Conservation (phyloP, 108 stramenopile genomes). For the Halocafeteria seosinensis region DNA sequence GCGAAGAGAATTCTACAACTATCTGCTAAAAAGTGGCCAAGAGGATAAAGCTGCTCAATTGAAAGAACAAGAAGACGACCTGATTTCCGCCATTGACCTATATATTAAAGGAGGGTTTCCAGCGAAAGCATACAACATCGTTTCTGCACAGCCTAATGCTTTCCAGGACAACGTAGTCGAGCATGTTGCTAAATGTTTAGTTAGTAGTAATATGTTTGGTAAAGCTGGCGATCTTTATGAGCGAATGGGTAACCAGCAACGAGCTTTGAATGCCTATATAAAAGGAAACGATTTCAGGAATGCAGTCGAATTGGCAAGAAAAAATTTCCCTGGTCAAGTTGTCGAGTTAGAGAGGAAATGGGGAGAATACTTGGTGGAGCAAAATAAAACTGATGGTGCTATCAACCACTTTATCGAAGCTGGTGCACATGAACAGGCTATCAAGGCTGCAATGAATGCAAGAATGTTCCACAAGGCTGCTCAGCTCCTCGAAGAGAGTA, state of each 20-base stretch:
- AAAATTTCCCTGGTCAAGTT: conserved; percentile 37
- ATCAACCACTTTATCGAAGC: conserved; percentile 53
- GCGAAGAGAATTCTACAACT: conserved; percentile 25
- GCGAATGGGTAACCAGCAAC: conserved; percentile 25
- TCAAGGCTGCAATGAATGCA: conserved; percentile 35
- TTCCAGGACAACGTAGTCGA: conserved; percentile 27
- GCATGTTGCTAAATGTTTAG: conserved; percentile 29
- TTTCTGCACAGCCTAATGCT: conserved; percentile 22
- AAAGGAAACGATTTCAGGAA: conserved; percentile 33
- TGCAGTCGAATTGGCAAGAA: conserved; percentile 42
- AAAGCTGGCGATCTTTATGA: conserved; percentile 44
- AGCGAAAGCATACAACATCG: conserved; percentile 27
- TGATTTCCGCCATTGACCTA: conserved; percentile 30
- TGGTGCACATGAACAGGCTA: conserved; percentile 32
- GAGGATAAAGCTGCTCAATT: conserved; percentile 29
- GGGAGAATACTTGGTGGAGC: conserved; percentile 40
- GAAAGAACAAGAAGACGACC: conserved; percentile 34
- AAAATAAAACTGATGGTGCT: conserved; percentile 40
- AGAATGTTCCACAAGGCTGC: conserved; percentile 40
- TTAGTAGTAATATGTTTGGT: conserved; percentile 28
- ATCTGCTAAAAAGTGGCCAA: conserved; percentile 35
- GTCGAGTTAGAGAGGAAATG: conserved; percentile 37
- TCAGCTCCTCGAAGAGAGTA: conserved; percentile 13
- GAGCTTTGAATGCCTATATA: conserved; percentile 37
- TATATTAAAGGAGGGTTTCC: conserved; percentile 41